phyloP scores from a whole-genome alignment of 495 filamentous ascomycete species.

The Penicillium canescens region DNA sequence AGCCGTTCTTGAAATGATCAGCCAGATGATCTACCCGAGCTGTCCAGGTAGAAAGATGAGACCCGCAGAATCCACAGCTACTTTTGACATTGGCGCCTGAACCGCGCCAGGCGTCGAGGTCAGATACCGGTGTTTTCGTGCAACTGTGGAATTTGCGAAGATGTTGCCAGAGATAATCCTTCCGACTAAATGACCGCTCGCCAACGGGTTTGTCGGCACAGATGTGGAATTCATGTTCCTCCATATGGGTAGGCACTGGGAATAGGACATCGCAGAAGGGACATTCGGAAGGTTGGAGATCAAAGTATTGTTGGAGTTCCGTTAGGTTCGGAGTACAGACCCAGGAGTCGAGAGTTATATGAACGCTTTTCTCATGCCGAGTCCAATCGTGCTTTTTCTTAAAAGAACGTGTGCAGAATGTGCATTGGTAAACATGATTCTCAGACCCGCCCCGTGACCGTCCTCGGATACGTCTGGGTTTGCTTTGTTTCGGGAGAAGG shows the following conservation, averaged over 20 bases:
- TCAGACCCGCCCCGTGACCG: slow-evolving; percentile 51
- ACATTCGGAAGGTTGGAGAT: slow-evolving; percentile 47
- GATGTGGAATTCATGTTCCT: slow-evolving; percentile 67
- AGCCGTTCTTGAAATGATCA: slow-evolving; percentile 67
- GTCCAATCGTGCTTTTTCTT: slow-evolving; percentile 85
- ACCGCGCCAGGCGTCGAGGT: slow-evolving; percentile 71
- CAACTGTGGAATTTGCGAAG: slow-evolving; percentile 72
- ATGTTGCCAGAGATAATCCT: slow-evolving; percentile 83
- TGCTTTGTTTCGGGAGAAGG: slow-evolving; percentile 11
- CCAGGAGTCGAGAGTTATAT: slow-evolving; percentile 77
- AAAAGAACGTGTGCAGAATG: slow-evolving; percentile 80
- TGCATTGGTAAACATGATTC: slow-evolving; percentile 65
- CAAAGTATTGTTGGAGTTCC: slow-evolving; percentile 12
- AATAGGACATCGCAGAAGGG: slow-evolving; percentile 64
- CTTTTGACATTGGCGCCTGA: slow-evolving; percentile 58
- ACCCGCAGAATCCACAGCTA: slow-evolving; percentile 72
- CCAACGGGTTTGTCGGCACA: slow-evolving; percentile 65
- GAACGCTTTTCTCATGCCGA: slow-evolving; percentile 78
- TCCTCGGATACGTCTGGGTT: slow-evolving; percentile 28
- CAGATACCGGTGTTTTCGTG: slow-evolving; percentile 56
- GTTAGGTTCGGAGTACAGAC: slow-evolving; percentile 53
- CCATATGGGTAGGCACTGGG: slow-evolving; percentile 61
- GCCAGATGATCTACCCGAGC: slow-evolving; percentile 64
- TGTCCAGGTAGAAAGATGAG: slow-evolving; percentile 60
- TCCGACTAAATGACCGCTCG: slow-evolving; percentile 77